Evolutionary conservation across 768 basidiomycete species (phyloP).

Genomic region (Hemileccinum impolitum): DNA sequence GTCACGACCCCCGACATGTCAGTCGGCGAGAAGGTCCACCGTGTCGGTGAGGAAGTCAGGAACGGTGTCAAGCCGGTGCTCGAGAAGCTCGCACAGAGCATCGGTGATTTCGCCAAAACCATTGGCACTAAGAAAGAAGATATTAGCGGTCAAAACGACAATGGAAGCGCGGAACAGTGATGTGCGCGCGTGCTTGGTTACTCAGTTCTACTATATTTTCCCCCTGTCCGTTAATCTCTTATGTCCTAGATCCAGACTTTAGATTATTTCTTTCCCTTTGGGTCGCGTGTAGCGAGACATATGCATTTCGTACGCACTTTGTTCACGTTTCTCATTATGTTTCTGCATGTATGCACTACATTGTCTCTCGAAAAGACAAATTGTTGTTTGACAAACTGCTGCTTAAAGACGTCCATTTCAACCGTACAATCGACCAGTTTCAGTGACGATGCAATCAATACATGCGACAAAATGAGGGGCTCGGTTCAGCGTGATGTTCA

Average conservation of each 20-base stretch:
- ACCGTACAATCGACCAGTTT: slow-evolving; percentile 6
- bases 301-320: slow-evolving; percentile 24
- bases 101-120: slow-evolving; percentile 27
- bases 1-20: slow-evolving; percentile 52
- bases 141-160: slow-evolving; percentile 5
- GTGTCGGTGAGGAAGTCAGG: slow-evolving; percentile 55
- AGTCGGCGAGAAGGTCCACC: slow-evolving; percentile 58
- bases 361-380: slow-evolving; percentile 1
- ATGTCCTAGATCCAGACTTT: slow-evolving; percentile 27
- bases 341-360: slow-evolving; percentile 17
- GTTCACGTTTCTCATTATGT: slow-evolving; percentile 10
- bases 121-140: slow-evolving; percentile 31
- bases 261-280: slow-evolving; percentile 17
- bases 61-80: slow-evolving; percentile 61
- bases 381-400: neutral
- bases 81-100: slow-evolving; percentile 44
- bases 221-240: slow-evolving; percentile 7
- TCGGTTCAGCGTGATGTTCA: neutral
- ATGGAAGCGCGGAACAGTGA: slow-evolving; percentile 12
- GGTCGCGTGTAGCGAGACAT: slow-evolving; percentile 11
- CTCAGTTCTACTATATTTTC: slow-evolving; percentile 8
- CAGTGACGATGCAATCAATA: slow-evolving; percentile 3
- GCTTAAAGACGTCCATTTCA: neutral
- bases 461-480: neutral
- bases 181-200: neutral